Evolutionary conservation across 805 yeast species (phyloP).

Genomic region (Kazachstania bromeliacearum): DNA sequence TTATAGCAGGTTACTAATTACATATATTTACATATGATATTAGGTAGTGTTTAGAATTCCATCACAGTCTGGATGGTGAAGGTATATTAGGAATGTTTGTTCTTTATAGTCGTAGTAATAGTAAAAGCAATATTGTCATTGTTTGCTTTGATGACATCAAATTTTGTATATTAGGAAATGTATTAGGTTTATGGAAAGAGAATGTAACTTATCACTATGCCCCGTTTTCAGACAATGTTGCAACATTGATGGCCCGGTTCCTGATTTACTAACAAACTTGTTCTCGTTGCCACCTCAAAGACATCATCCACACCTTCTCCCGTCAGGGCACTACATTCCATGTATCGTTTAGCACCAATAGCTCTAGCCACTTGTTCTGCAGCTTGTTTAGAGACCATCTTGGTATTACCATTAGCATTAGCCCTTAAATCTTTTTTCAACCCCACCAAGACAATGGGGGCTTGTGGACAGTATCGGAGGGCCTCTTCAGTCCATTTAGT

Average conservation of each 20-base stretch:
- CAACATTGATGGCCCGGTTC: conserved; percentile 34
- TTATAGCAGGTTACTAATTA: too few relatives aligned
- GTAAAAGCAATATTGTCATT: too few relatives aligned
- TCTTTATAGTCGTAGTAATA: too few relatives aligned
- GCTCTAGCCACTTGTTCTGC: conserved; percentile 66
- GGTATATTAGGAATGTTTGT: too few relatives aligned
- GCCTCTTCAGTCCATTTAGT: conserved; percentile 87
- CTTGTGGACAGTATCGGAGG: conserved; percentile 65
- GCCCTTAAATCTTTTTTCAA: conserved; percentile 69
- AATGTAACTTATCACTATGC: too few relatives aligned
- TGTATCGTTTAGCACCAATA: conserved; percentile 73
- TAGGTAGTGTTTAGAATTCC: too few relatives aligned
- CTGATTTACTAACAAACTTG: conserved; percentile 53
- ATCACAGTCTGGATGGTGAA: too few relatives aligned
- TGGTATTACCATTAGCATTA: conserved; percentile 1
- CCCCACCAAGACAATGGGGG: conserved; percentile 73
- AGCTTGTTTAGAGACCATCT: conserved; percentile 30
- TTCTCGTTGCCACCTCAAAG: conserved; percentile 83
- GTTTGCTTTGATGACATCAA: too few relatives aligned
- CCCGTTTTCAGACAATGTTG: conserved; percentile 22
- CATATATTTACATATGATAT: too few relatives aligned
- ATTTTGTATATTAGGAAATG: too few relatives aligned
- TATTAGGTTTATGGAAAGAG: too few relatives aligned
- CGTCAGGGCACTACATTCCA: conserved; percentile 85
- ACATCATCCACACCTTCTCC: conserved; percentile 95